Evolutionary conservation across 2,329 filamentous ascomycete genomes (phyloP), one percentile per base, ranked within the genome.

Genomic region (Colletotrichum lentis): DNA sequence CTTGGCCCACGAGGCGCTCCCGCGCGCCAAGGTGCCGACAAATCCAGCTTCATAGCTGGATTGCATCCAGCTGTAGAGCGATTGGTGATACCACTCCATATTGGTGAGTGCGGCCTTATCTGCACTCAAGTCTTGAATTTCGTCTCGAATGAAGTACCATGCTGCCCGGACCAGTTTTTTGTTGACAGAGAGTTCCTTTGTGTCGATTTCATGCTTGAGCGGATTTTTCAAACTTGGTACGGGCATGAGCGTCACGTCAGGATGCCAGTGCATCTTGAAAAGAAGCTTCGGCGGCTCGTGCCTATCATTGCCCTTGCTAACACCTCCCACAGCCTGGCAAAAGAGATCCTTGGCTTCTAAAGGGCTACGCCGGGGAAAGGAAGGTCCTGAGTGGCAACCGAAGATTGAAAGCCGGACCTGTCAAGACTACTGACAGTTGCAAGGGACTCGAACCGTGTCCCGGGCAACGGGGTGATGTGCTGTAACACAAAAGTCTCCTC

Each of bases 401-500:
- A 49, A 3, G 63, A 66, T 1, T 16, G 56, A 18, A 66, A 66
- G 3, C 63, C 63, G 5, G 57, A 66, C 3, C 43, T 35, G 0
- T 62, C 63, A 2, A 27, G 41, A 8, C 24, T 20, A 14, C 24
- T 10, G 10, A 66, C 44, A 18, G 63, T 62, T 20, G 63, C 63
- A 39, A 27, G 10, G 8, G 63, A 39, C 31, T 49, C 27, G 0
- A 66, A 57, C 1, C 22, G 50, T 14, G 16, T 50, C 1, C 52
- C 44, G 1, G 64, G 50, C n/a, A 16, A 35, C 1, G 64, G 50
- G 1, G 31, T 2, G 2, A 66, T 55, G 0, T 20, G 24, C 20
- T 53, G 52, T 3, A 58, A 47, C 10, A 86, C 74, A 49, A 80
- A 84, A 2, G 86, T 73, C 37, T 78, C 35, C 16, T 44, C 39